Evolutionary conservation across 2,329 filamentous ascomycete genomes (phyloP).

Genomic region (Pyricularia sp.): DNA sequence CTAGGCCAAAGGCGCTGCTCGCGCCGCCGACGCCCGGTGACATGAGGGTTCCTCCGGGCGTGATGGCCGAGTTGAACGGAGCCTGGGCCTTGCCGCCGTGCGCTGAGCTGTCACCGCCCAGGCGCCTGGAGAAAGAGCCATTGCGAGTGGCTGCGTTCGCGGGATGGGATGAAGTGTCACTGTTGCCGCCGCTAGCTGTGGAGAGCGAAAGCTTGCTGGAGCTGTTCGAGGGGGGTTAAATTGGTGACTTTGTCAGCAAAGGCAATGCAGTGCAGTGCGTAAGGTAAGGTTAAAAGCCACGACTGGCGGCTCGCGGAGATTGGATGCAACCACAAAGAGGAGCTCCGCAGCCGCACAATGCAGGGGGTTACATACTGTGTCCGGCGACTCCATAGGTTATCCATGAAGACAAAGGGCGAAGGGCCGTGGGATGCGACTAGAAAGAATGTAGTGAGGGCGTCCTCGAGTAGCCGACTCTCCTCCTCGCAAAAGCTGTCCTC

Average conservation of each 20-base stretch:
- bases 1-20: constrained; percentile 85
- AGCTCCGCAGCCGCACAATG: neutral
- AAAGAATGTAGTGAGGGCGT: neutral
- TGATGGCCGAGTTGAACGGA: constrained; percentile 69
- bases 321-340: neutral
- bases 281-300: neutral
- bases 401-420: constrained; percentile 35
- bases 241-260: neutral
- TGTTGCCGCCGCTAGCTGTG: constrained; percentile 45
- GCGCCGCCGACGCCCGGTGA: constrained; percentile 61
- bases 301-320: neutral
- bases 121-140: constrained; percentile 60
- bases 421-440: constrained; percentile 1
- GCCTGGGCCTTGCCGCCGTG: constrained; percentile 57
- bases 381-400: constrained; percentile 70
- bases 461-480: constrained; percentile 2
- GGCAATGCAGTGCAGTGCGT: no score
- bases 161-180: constrained; percentile 36
- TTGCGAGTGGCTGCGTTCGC: constrained; percentile 56
- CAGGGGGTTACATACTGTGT: constrained; percentile 55
- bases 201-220: constrained; percentile 86
- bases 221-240: constrained; percentile 32
- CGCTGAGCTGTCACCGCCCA: constrained; percentile 63
- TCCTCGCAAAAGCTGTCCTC: neutral
- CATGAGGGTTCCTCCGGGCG: constrained; percentile 57